These are phyloP conservation scores for Prunus dulcis DNA, from an alignment of 306 rosid species.

Conservation along the genomic window DNA sequence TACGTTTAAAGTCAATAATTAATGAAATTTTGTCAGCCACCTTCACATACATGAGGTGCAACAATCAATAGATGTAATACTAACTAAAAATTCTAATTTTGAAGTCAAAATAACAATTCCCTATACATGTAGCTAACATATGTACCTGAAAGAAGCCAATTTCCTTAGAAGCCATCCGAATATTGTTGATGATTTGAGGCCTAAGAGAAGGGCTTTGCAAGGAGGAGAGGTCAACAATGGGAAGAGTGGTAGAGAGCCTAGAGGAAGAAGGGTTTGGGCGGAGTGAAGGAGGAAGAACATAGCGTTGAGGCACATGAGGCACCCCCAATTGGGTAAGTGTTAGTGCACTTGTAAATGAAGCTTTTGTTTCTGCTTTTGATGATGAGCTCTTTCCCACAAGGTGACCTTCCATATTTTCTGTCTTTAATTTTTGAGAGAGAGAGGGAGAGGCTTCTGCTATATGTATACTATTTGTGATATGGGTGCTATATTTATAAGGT, in stretches of 20 bases:
- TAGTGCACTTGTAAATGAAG: slow-evolving; percentile 29
- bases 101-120: background rate
- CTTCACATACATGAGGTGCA: no score
- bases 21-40: no score
- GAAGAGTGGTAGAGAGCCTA: slow-evolving; percentile 25
- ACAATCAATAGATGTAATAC: background rate
- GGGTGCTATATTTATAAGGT: slow-evolving; percentile 6
- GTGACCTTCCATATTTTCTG: background rate
- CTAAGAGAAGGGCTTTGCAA: slow-evolving; percentile 25
- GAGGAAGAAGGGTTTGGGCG: slow-evolving; percentile 28
- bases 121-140: no score
- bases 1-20: no score
- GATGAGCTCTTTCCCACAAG: background rate
- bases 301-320: slow-evolving; percentile 43
- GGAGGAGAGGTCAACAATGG: slow-evolving; percentile 41
- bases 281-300: slow-evolving; percentile 48
- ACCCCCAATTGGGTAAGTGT: slow-evolving; percentile 24
- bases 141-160: slow-evolving; percentile 47
- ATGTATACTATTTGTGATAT: no score
- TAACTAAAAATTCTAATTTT: no score
- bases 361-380: background rate
- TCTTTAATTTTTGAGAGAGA: no score
- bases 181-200: slow-evolving; percentile 24
- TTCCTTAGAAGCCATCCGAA: slow-evolving; percentile 33
- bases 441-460: no score